Percentiles rank a stretch among this genome's conserved stretches.
These are phyloP conservation scores for Sugiyamaella grinbergsii DNA, from an alignment of 1,139 yeast species.

Conservation along the genomic window DNA sequence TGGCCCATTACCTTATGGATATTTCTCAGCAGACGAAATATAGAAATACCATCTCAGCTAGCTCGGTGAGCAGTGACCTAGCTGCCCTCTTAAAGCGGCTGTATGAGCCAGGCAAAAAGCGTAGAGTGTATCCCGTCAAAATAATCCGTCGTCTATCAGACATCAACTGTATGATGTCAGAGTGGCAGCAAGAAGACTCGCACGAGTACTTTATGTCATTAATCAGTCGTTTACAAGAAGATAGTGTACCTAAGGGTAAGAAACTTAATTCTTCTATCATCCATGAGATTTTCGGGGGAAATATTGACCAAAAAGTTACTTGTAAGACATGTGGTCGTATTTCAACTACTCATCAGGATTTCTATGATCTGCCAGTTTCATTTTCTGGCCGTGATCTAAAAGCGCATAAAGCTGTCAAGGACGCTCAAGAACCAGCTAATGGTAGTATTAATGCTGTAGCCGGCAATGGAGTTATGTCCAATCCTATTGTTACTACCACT, in stretches of 20 bases:
- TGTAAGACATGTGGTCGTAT: constrained; percentile 79
- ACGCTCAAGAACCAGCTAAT: constrained; percentile 11
- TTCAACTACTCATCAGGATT: constrained; percentile 90
- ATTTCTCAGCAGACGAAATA: constrained; percentile 51
- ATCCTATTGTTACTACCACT: background rate
- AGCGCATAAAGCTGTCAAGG: constrained; percentile 33
- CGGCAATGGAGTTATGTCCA: too few species aligned
- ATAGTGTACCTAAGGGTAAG: constrained; percentile 82
- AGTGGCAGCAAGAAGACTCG: constrained; percentile 97
- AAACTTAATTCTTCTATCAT: constrained; percentile 80
- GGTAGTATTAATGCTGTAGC: background rate
- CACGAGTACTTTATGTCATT: constrained; percentile 96
- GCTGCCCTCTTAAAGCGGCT: constrained; percentile 71
- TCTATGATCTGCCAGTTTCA: constrained; percentile 79
- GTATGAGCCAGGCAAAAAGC: constrained; percentile 52
- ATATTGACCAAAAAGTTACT: constrained; percentile 77
- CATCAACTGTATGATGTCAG: constrained; percentile 94
- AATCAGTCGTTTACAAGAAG: constrained; percentile 86
- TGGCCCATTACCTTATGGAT: constrained; percentile 78
- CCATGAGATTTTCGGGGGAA: constrained; percentile 93
- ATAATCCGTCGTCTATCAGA: constrained; percentile 74
- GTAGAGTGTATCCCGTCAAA: constrained; percentile 59
- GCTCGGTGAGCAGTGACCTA: constrained; percentile 68
- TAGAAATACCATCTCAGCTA: constrained; percentile 47
- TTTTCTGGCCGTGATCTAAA: constrained; percentile 47